phyloP scores from a whole-genome alignment of 139 green algal species.

The Chlorella sp. region DNA sequence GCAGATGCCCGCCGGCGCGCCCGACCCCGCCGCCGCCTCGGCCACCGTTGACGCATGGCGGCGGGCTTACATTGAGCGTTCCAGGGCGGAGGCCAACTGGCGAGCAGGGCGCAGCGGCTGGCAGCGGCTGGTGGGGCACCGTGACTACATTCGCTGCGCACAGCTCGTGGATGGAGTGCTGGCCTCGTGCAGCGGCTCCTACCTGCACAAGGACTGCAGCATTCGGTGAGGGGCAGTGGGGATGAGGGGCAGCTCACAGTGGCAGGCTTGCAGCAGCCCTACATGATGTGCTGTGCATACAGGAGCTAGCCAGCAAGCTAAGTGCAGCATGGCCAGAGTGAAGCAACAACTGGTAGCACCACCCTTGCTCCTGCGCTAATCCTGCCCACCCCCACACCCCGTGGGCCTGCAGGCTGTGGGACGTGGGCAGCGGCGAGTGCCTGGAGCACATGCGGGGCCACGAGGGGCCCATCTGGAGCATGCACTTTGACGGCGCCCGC shows the following conservation, averaged over 20 bases:
- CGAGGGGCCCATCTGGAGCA: conserved; percentile 27
- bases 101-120: neutral
- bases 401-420: conserved; percentile 31
- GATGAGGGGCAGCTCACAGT: neutral
- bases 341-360: no score
- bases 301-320: neutral
- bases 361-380: no score
- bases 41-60: neutral
- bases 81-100: conserved; percentile 11
- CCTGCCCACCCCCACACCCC: no score
- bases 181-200: conserved; percentile 21
- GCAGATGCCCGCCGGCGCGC: neutral
- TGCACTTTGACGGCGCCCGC: conserved; percentile 1
- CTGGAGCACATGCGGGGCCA: conserved; percentile 19
- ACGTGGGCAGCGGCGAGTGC: neutral
- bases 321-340: no score
- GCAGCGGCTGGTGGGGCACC: neutral
- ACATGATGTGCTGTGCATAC: no score
- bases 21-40: neutral
- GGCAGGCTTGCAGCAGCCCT: neutral
- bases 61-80: neutral
- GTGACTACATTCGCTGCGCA: conserved; percentile 22
- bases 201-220: conserved; percentile 31
- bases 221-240: neutral
- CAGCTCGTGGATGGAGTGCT: conserved; percentile 7